These are phyloP conservation scores for Acanthamoeba royreba DNA, from an alignment of 208 protist species.

Conservation along the genomic window DNA sequence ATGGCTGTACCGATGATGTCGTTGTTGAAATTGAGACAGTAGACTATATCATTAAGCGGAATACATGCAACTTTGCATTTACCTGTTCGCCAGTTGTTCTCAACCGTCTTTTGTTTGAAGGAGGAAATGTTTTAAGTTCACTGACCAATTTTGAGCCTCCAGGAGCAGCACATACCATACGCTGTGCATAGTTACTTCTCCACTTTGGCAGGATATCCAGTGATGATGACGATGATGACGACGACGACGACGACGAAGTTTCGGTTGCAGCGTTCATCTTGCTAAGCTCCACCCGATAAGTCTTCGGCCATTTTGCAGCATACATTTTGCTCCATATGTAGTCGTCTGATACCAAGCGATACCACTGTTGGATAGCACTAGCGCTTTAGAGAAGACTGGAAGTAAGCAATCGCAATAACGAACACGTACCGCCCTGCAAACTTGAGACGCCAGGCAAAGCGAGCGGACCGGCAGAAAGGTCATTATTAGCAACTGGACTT, in stretches of 20 bases:
- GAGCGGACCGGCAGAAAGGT: not conserved
- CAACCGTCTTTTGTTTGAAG: not conserved
- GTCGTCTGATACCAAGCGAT: not conserved
- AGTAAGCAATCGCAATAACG: not conserved
- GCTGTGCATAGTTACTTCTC: too few species aligned
- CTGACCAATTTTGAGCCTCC: too few species aligned
- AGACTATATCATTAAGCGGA: slow-evolving; percentile 11
- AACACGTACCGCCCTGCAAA: not conserved
- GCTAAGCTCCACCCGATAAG: not conserved
- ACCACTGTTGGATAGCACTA: slow-evolving; percentile 43
- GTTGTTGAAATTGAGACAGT: slow-evolving; percentile 24
- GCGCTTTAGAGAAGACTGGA: too few species aligned
- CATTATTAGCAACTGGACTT: not conserved
- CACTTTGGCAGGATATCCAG: too few species aligned
- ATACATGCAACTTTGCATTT: not conserved
- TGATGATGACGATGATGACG: too few species aligned
- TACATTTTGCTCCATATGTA: not conserved
- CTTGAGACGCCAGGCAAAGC: not conserved
- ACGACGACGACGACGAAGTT: too few species aligned
- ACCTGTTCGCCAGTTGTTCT: slow-evolving; percentile 1
- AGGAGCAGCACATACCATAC: too few species aligned
- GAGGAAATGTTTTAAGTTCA: not conserved
- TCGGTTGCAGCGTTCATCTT: not conserved
- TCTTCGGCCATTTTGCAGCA: not conserved
- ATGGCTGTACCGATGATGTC: not conserved